Conservation (phyloP, 768 basidiomycete genomes). For the Termitomyces sp. region DNA sequence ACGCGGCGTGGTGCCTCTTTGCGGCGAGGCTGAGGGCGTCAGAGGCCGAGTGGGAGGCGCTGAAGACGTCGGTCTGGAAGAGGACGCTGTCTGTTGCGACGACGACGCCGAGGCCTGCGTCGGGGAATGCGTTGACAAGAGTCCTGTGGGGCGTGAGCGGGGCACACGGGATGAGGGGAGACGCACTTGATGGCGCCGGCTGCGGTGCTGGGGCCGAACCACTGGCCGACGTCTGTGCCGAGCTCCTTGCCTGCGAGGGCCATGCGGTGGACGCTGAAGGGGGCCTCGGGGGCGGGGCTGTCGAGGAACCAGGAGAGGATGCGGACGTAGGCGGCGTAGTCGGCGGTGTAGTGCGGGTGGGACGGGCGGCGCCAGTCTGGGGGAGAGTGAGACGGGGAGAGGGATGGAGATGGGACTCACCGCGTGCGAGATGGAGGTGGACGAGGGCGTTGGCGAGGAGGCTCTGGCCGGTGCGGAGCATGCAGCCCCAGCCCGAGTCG, state of each 20-base stretch:
- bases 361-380: conserved; percentile 79
- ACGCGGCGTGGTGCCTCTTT: conserved; percentile 14
- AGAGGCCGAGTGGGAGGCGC: conserved; percentile 51
- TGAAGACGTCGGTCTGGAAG: conserved; percentile 82
- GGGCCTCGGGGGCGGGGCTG: conserved; percentile 74
- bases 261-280: conserved; percentile 96
- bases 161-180: no score
- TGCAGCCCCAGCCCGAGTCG: conserved; percentile 90
- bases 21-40: conserved; percentile 19
- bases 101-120: conserved; percentile 74
- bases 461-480: conserved; percentile 85
- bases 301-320: conserved; percentile 96
- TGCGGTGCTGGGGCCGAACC: conserved; percentile 98
- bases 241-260: conserved; percentile 91
- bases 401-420: no score
- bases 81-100: conserved; percentile 80
- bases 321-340: conserved; percentile 84
- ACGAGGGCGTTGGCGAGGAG: conserved; percentile 78
- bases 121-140: conserved; percentile 73
- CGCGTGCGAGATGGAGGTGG: conserved; percentile 58
- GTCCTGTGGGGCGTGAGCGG: conserved; percentile 27
- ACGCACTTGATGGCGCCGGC: conserved; percentile 79
- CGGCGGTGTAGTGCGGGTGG: conserved; percentile 48
- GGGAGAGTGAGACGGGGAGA: background rate
- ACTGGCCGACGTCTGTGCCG: conserved; percentile 93